A percentile compares a stretch with the other conserved stretches of the same genome.
Conservation (phyloP, 306 rosid species). For the Casuarina cunninghamiana region DNA sequence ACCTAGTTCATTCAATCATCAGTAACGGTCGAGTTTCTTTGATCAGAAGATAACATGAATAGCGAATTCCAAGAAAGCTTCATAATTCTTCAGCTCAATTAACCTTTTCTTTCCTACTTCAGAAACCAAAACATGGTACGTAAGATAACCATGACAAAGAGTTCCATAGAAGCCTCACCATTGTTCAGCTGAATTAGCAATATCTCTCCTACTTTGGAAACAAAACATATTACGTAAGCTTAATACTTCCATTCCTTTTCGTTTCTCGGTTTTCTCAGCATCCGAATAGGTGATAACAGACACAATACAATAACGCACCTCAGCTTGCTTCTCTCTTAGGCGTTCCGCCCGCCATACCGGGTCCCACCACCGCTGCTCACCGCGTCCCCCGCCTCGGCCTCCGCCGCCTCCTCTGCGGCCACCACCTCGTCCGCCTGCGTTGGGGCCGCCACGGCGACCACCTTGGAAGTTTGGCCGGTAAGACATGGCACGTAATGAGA, state of each 20-base stretch:
- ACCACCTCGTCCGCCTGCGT: slow-evolving; percentile 44
- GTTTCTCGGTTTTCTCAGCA: neutral
- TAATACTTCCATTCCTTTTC: neutral
- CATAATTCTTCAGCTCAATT: neutral
- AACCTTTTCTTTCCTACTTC: neutral
- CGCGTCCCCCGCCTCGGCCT: slow-evolving; percentile 64
- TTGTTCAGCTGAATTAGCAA: neutral
- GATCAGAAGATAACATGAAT: no score
- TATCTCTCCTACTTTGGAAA: no score
- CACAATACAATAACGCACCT: slow-evolving; percentile 40
- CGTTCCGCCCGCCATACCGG: slow-evolving; percentile 98
- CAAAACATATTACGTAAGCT: neutral
- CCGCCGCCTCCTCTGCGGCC: slow-evolving; percentile 56
- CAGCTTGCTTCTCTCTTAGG: slow-evolving; percentile 59
- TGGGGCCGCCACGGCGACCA: slow-evolving; percentile 58
- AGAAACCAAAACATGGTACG: neutral
- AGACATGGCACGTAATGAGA: slow-evolving; percentile 58
- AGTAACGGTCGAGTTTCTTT: no score
- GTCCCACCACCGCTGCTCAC: slow-evolving; percentile 98
- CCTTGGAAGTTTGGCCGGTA: slow-evolving; percentile 75
- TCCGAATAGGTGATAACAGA: neutral
- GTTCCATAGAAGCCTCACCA: neutral
- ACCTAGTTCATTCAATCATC: no score
- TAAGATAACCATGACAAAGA: no score
- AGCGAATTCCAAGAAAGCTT: no score